phyloP scores from a whole-genome alignment of 2,329 filamentous ascomycete genomes.

The Trichoderma harzianum region DNA sequence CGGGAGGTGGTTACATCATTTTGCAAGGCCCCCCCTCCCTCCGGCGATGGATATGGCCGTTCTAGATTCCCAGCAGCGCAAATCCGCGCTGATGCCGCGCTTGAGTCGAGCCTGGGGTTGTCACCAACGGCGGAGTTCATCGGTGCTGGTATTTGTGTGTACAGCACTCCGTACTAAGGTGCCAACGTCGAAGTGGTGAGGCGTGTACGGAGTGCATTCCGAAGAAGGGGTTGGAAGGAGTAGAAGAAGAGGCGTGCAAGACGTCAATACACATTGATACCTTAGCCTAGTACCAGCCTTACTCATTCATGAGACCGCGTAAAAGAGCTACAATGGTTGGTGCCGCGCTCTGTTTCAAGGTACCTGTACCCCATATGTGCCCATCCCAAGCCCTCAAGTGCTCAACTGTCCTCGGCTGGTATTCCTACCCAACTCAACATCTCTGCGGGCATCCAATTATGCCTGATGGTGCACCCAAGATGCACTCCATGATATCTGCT shows the following conservation, averaged over 20 bases:
- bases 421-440: background rate
- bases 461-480: background rate
- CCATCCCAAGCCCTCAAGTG: background rate
- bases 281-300: too few species aligned
- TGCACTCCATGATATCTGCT: background rate
- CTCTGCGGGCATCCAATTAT: background rate
- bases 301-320: background rate
- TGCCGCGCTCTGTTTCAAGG: background rate
- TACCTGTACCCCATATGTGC: background rate
- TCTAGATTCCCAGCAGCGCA: constrained; percentile 11
- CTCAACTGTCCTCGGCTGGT: too few species aligned
- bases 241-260: background rate
- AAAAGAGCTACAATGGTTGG: background rate
- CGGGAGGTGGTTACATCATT: constrained; percentile 19
- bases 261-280: background rate
- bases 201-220: background rate
- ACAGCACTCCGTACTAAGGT: background rate
- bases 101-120: background rate
- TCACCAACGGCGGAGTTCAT: background rate
- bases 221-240: background rate
- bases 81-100: background rate
- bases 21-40: background rate
- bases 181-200: background rate
- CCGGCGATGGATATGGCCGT: background rate
- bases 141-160: background rate